Evolutionary conservation across 495 filamentous ascomycete species (phyloP), one percentile per base, ranked within the genome.

Genomic region (Xylaria castorea): DNA sequence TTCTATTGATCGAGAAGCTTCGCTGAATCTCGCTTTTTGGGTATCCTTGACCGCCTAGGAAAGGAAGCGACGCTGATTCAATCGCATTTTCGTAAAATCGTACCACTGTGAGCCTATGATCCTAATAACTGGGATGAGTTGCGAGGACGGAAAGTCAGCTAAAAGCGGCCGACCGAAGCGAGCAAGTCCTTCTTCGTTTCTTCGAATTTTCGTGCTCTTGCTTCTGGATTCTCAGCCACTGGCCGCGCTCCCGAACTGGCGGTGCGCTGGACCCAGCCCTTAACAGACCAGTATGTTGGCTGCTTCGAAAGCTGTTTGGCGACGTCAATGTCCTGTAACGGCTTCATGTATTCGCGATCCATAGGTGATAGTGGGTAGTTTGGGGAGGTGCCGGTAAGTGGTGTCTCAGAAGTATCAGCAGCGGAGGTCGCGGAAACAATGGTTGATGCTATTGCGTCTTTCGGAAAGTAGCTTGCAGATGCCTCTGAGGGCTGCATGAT

Each of bases 221-320:
- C 68, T 74, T 80, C 76, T 38, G 75, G 67, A 57, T 78, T 74
- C 44, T 81, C 75, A 12, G 63, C 69, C 16, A 22, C 38, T 27
- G 68, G 70, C 70, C 44, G 48, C 7, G 12, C 66, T 5, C 46
- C 25, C 25, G 42, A 70, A 51, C 68, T 71, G 14, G 76, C 75
- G 3, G 77, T 80, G 63, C 81, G 79, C 77, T 82, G 81, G 44
- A 83, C 75, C 46, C 78, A 82, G 75, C 83, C 76, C 60, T 76
- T 48, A n/a, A 85, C 74, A 18, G 81, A 80, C 67, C 78, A 78
- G 73, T 77, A 80, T 48, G 70, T 68, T 0, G 84, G 83, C 72
- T 75, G 61, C 42, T 78, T 80, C 7, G 82, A 79, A 20, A 86
- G 80, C 51, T 85, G 77, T 71, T 80, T 77, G 40, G 80, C 82